Evolutionary conservation across 2,329 filamentous ascomycete genomes (phyloP), one percentile per base, ranked within the genome.

Genomic region (Pseudogymnoascus sp.): DNA sequence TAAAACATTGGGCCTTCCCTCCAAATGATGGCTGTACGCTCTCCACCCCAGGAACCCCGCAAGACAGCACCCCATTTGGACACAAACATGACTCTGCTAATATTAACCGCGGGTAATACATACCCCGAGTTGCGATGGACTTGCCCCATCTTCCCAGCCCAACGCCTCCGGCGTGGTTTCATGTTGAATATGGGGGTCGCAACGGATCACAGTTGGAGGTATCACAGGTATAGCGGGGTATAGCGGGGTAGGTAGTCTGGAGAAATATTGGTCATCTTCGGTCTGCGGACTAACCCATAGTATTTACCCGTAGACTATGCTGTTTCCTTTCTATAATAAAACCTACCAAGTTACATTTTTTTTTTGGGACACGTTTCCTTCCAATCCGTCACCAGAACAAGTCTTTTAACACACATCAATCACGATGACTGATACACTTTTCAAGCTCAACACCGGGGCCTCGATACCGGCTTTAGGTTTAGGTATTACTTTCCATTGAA

Each of bases 401-500:
- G 22, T 45, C 12, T 45, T n/a, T 45, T 45, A 45, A 45, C 41
- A 25, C 41, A 25, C 22, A 45, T 25, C 41, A 45, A 45, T 45
- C 41, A 45, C 22, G 22, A 45, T 45, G 41, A 45, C 41, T 25
- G 22, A 45, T 25, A 45, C 41, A 25, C 11, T 45, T n/a, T 70
- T 72, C 66, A 73, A 72, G 64, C 68, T 75, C 19, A 75, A 75
- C 66, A 73, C 71, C n/a, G 73, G 73, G 55, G 70, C 71, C 45
- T 67, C 70, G 63, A 75, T 75, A 30, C 74, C 74, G 58, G 70
- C 78, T 61, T 70, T 81, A 28, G 79, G 78, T 38, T 74, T 77
- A 16, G 76, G 76, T 45, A 45, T n/a, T 45, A 23, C 41, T 45
- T 25, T 14, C 41, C 8, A 45, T 25, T 25, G 11, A 45, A 45